A percentile compares a stretch with the other conserved stretches of the same genome.
These are phyloP conservation scores for Cordyceps cicadae DNA, from an alignment of 2,329 filamentous ascomycete species.

Conservation along the genomic window DNA sequence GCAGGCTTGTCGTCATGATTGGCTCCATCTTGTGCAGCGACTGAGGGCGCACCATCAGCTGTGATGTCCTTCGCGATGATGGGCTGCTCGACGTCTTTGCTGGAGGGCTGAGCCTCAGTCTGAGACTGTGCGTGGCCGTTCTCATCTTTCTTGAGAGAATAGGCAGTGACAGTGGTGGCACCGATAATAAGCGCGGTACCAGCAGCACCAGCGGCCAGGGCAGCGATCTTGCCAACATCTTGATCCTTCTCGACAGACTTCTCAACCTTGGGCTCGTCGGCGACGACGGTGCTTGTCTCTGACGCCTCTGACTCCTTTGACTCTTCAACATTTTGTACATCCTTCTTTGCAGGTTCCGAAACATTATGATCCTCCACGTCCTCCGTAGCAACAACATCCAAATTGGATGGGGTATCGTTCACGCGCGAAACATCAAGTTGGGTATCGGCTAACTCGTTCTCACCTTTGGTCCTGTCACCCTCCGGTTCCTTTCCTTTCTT, in stretches of 20 bases:
- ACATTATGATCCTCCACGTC: constrained; percentile 5
- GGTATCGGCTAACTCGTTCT: constrained; percentile 10
- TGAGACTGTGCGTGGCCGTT: neutral
- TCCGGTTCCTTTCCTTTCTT: neutral
- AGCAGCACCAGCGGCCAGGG: neutral
- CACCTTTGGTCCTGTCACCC: constrained; percentile 19
- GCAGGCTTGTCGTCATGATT: neutral
- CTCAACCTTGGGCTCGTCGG: constrained; percentile 6
- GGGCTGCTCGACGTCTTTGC: neutral
- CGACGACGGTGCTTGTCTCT: constrained; percentile 8
- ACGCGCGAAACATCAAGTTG: constrained; percentile 8
- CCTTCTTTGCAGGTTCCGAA: constrained; percentile 2
- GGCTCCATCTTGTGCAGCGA: neutral
- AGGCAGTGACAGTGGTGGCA: neutral
- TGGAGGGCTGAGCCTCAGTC: neutral
- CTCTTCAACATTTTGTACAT: neutral
- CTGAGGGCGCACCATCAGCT: neutral
- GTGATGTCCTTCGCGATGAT: neutral
- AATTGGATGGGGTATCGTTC: constrained; percentile 9
- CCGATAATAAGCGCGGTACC: neutral
- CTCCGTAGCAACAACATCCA: neutral
- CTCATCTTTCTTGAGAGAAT: neutral
- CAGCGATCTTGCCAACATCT: neutral
- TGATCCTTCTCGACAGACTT: neutral
- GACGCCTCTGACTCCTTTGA: constrained; percentile 8